A percentile compares a stretch with the other conserved stretches of the same genome.
These are phyloP conservation scores for Magnolia kwangsiensis DNA, from an alignment of 164 flowering plant genomes.

Conservation along the genomic window DNA sequence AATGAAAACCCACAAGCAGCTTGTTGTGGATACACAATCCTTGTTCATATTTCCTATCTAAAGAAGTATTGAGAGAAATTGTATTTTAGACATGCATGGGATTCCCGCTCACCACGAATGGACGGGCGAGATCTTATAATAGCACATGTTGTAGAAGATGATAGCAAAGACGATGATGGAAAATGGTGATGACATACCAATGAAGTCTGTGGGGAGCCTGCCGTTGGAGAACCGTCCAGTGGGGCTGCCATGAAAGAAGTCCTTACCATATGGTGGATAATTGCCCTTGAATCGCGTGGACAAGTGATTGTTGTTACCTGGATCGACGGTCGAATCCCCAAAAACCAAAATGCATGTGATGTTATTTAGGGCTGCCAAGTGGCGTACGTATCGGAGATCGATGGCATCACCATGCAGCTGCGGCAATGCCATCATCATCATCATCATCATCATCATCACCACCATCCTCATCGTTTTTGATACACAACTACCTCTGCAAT, in stretches of 20 bases:
- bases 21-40: too few species aligned
- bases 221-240: conserved; percentile 74
- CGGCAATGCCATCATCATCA: background rate
- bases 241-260: conserved; percentile 44
- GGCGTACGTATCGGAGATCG: conserved; percentile 20
- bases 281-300: conserved; percentile 42
- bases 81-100: too few species aligned
- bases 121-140: background rate
- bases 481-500: too few species aligned
- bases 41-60: too few species aligned
- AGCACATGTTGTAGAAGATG: background rate
- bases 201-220: conserved; percentile 62
- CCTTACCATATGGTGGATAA: conserved; percentile 61
- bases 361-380: conserved; percentile 28
- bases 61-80: too few species aligned
- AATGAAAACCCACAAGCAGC: too few species aligned
- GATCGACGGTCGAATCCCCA: conserved; percentile 80
- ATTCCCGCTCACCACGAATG: too few species aligned
- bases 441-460: background rate
- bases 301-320: conserved; percentile 63
- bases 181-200: conserved; percentile 32
- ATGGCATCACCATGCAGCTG: background rate
- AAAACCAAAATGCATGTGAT: conserved; percentile 52
- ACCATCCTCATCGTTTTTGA: too few species aligned
- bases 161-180: background rate